A percentile compares a stretch with the other conserved stretches of the same genome.
Evolutionary conservation across 306 rosid species (phyloP).

Genomic region (Echinosophora koreensis): DNA sequence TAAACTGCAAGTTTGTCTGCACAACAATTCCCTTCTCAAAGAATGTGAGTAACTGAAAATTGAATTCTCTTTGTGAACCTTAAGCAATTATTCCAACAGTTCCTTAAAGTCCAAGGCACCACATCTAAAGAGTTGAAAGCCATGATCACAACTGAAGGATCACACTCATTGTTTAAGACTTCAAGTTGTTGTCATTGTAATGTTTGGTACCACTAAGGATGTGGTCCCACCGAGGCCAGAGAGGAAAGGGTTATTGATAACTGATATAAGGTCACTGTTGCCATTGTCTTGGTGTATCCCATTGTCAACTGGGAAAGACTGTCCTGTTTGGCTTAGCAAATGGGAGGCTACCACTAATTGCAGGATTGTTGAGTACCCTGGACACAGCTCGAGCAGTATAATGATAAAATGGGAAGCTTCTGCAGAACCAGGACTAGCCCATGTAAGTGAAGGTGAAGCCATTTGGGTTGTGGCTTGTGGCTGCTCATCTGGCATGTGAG

Average conservation of each 20-base stretch:
- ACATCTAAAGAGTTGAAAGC: no score
- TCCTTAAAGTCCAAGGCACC: no score
- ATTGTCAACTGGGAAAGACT: slow-evolving; percentile 8
- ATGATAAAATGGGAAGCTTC: neutral
- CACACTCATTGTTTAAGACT: no score
- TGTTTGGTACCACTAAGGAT: slow-evolving; percentile 8
- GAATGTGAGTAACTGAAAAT: no score
- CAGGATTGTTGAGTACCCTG: slow-evolving; percentile 24
- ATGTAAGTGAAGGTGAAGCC: neutral
- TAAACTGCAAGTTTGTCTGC: no score
- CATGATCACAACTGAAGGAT: no score
- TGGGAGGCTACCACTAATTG: slow-evolving; percentile 29
- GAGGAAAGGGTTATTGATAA: slow-evolving; percentile 32
- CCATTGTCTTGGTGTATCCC: slow-evolving; percentile 8
- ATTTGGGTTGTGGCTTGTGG: neutral
- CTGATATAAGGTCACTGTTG: neutral
- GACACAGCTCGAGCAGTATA: slow-evolving; percentile 4
- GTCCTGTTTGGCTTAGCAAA: slow-evolving; percentile 39
- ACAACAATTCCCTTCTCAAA: no score
- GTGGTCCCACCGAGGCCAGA: slow-evolving; percentile 30
- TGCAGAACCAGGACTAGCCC: neutral
- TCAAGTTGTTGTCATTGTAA: neutral
- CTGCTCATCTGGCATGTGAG: neutral
- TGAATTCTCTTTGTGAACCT: no score
- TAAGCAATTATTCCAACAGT: no score